These are phyloP conservation scores for Xylona heveae DNA, from an alignment of 495 filamentous ascomycete species.

Conservation along the genomic window DNA sequence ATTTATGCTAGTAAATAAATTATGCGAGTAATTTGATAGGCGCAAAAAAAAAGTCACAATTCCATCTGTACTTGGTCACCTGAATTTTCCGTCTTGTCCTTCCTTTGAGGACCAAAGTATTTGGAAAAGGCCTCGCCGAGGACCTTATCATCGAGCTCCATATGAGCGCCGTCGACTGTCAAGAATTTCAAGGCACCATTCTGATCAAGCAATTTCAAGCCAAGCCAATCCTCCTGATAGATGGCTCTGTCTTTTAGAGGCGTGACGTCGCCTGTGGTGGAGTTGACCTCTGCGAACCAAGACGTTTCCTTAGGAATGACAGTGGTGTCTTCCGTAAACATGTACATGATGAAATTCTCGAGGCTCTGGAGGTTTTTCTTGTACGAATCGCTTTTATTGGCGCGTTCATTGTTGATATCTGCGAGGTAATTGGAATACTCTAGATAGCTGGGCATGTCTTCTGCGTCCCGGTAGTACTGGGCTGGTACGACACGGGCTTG, in stretches of 20 bases:
- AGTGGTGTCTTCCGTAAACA: constrained; percentile 72
- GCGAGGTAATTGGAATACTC: constrained; percentile 82
- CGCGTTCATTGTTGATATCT: constrained; percentile 93
- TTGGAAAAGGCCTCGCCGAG: constrained; percentile 45
- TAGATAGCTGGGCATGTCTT: constrained; percentile 50
- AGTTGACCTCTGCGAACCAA: constrained; percentile 80
- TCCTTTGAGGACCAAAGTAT: constrained; percentile 37
- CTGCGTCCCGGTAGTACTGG: constrained; percentile 77
- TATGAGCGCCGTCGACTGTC: constrained; percentile 53
- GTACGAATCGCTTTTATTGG: constrained; percentile 51
- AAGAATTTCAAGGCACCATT: constrained; percentile 59
- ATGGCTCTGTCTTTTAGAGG: constrained; percentile 46
- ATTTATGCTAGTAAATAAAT: too few species aligned
- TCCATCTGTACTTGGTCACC: too few species aligned
- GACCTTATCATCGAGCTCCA: constrained; percentile 50
- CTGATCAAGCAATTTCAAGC: constrained; percentile 60
- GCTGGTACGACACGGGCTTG: constrained; percentile 72
- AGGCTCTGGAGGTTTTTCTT: constrained; percentile 44
- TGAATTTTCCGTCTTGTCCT: constrained; percentile 1
- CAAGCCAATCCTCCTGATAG: constrained; percentile 89
- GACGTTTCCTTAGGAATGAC: constrained; percentile 80
- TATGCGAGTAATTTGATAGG: too few species aligned
- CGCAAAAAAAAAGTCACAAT: too few species aligned
- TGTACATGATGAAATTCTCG: constrained; percentile 68
- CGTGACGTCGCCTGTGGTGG: constrained; percentile 35